These are phyloP conservation scores for Oxyria digyna DNA, from an alignment of 148 eudicot genomes.

Conservation along the genomic window DNA sequence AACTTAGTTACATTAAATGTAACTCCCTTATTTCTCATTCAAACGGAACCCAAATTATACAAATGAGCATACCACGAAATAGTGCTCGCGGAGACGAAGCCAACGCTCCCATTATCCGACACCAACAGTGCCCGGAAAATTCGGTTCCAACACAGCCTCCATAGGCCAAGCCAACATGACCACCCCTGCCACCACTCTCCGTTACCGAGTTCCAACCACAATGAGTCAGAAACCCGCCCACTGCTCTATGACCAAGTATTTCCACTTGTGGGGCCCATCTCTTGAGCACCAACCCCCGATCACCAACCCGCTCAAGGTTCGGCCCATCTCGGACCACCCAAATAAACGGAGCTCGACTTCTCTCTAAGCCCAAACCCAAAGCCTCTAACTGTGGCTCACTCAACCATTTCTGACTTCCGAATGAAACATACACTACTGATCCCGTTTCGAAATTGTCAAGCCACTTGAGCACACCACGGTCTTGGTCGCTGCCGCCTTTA, in stretches of 20 bases:
- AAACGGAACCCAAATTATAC: no score
- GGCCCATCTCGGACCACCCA: background rate
- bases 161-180: conserved; percentile 37
- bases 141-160: conserved; percentile 28
- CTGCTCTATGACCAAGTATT: conserved; percentile 7
- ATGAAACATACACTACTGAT: conserved; percentile 7
- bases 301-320: conserved; percentile 4
- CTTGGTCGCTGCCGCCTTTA: no score
- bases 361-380: background rate
- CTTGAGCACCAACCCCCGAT: conserved; percentile 1
- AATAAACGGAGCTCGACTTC: background rate
- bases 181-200: conserved; percentile 34
- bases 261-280: conserved; percentile 12
- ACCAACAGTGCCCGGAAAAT: no score
- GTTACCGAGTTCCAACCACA: conserved; percentile 14
- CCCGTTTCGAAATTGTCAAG: background rate
- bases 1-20: no score
- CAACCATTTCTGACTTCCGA: conserved; percentile 5
- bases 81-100: no score
- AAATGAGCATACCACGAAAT: no score
- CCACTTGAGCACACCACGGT: background rate
- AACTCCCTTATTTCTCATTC: no score
- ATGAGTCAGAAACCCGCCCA: no score
- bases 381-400: background rate
- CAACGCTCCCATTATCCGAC: no score